Base-by-base conservation (phyloP, 1,139 yeast genomes). In the Yamadazyma blattariae region DNA sequence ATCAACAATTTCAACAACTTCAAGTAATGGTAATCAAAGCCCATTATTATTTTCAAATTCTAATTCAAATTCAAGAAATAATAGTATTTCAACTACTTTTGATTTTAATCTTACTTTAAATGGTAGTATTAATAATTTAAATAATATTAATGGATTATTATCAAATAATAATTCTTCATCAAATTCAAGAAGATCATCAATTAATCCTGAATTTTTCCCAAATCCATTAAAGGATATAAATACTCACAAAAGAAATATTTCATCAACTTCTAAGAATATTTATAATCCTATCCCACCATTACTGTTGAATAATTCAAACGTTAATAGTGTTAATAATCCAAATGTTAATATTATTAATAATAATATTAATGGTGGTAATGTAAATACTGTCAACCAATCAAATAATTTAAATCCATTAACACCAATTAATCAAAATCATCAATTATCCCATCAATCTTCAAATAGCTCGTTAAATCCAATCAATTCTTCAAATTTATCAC, bases 191-290 rank as follows among this genome's bases (percentile, higher is more conserved):
- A 54, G 70, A 30, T 62, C 68, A 24, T 61, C 67, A 7, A 57
- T 63, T 28, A 68, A 70, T 7, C 69, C 70, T 1, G 72, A 67
- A 35, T 59, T 62, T 34, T 67, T 66, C 51, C 71, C 72, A 10
- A 64, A 64, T 39, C 69, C 71, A 10, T 47, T 60, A 27, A 55
- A 50, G 29, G 57, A 54, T 6, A 25, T 36, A 12, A 37, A 33
- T 27, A 36, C 20, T 22, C 41, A 37, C 17, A 61, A 61, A 41
- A 46, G 69, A 27, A 61, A 54, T 36, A 40, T 56, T 7, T 58
- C 67, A 11, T 54, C 54, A 38, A 61, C 66, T 19, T 54, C 54
- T 38, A 61, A 66, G 17, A 56, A 61, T 25, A 61, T 59, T 45
- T 59, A 55, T 43, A 59, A 61, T 21, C 61, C 65, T 3, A 45